Evolutionary conservation across 306 rosid species (phyloP), one percentile per base, ranked within the genome.

Genomic region (Alnus glutinosa): DNA sequence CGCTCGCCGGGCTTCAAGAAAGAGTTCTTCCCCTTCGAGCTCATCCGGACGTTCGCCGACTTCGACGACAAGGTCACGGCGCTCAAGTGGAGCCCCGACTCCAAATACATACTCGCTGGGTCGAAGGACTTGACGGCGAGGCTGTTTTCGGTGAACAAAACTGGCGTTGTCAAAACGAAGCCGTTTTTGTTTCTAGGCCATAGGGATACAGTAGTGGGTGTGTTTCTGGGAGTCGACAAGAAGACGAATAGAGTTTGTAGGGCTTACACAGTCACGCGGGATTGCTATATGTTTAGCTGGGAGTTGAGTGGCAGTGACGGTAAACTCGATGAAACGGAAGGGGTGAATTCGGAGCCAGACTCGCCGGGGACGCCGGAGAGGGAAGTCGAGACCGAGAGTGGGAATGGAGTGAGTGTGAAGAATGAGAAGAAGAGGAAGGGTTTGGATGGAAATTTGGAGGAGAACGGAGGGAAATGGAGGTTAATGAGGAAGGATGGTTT

Each of bases 91-190:
- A 91, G 96, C 68, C 93, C 96, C 0, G 95, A 89, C 82, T 93
- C 91, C 2, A 81, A 64, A 18, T 93, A 91, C 71, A 76, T 95
- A 68, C 82, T 91, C 14, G 94, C 78, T 0, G 97, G 96, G 57
- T 92, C 98, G 3, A 95, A 95, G 86, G 99, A 93, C 70, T 81
- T 95, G 55, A 91, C 94, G 6, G 97, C 91, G 2, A 92, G 96
- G 68, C 51, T 95, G 51, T 84, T 90, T 44, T 83, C 70, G 59
- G 70, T 91, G 82, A 87, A 85, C 75, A 90, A 88, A 50, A 72
- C 70, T 0, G 86, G 64, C 18, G 55, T 72, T 50, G 71, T 70
- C 7, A 91, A 75, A 75, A 70, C 75, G 52, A 93, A 81, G 79
- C 96, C 98, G 4, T 89, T 89, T 66, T 42, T 88, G 87, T 85